Conservation (phyloP, 768 basidiomycete species). For the Rubroboletus satanas region DNA sequence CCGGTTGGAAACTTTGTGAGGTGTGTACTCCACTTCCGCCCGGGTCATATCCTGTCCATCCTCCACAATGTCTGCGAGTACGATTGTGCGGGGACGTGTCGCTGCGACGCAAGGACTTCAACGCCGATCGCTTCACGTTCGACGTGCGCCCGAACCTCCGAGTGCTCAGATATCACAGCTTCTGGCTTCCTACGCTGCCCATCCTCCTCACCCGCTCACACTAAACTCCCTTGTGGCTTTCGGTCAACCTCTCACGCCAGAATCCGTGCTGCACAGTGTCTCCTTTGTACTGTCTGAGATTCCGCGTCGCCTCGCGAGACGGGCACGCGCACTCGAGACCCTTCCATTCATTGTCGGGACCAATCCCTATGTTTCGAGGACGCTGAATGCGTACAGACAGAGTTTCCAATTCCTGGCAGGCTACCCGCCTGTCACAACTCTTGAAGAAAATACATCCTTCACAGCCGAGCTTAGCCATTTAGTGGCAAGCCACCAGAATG, state of each 20-base stretch:
- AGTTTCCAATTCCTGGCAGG: constrained; percentile 69
- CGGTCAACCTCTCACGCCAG: constrained; percentile 65
- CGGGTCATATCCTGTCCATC: neutral
- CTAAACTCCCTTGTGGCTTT: constrained; percentile 72
- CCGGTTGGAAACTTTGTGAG: neutral
- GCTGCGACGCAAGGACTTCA: constrained; percentile 4
- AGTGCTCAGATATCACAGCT: constrained; percentile 54
- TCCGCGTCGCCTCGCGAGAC: constrained; percentile 69
- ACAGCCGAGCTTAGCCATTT: constrained; percentile 63
- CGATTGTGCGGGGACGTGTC: neutral
- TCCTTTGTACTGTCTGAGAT: constrained; percentile 72
- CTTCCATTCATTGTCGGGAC: constrained; percentile 88
- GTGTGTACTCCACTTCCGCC: neutral
- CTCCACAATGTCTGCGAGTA: constrained; percentile 6
- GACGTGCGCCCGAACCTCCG: constrained; percentile 46
- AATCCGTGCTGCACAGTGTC: constrained; percentile 72
- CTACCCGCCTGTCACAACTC: constrained; percentile 58
- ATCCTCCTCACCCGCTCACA: constrained; percentile 65
- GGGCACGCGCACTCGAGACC: constrained; percentile 68
- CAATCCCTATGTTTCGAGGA: constrained; percentile 79
- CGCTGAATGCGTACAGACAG: constrained; percentile 61
- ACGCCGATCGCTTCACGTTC: constrained; percentile 25
- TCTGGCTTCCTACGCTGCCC: constrained; percentile 58
- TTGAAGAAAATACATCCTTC: constrained; percentile 69
- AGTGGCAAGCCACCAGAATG: constrained; percentile 77